Conservation (phyloP, 1,284 basidiomycete species). For the Vanrija pseudolonga region DNA sequence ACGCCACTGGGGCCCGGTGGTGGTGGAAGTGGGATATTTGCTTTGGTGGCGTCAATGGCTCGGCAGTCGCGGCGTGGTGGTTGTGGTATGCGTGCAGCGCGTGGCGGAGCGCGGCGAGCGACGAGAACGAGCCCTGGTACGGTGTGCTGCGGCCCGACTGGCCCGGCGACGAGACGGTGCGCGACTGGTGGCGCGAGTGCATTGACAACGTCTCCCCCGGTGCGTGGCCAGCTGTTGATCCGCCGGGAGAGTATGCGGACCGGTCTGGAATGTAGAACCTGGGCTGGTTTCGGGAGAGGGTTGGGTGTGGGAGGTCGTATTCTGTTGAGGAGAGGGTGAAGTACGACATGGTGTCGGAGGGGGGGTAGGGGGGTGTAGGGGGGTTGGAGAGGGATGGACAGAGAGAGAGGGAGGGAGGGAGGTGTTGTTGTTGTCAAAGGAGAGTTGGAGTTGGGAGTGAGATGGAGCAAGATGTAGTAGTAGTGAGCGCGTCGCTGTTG, state of each 20-base stretch:
- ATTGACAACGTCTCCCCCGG: constrained; percentile 8
- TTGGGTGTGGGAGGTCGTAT: constrained; percentile 19
- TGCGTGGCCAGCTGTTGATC: constrained; percentile 1
- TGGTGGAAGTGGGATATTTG: neutral
- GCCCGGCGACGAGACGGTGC: neutral
- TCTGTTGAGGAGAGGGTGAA: constrained; percentile 15
- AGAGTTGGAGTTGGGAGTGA: too few species aligned
- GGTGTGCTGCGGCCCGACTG: constrained; percentile 14
- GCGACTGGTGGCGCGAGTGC: constrained; percentile 17
- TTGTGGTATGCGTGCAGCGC: constrained; percentile 20
- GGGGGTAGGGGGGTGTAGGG: too few species aligned
- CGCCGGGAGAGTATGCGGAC: constrained; percentile 10
- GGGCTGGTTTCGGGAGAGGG: constrained; percentile 18
- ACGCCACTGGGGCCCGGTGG: neutral
- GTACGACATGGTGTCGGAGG: constrained; percentile 12
- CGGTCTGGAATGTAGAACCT: constrained; percentile 25
- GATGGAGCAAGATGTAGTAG: too few species aligned
- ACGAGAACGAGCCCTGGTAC: constrained; percentile 10
- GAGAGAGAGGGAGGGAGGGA: too few species aligned
- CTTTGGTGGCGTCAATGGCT: neutral
- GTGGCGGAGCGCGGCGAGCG: constrained; percentile 16
- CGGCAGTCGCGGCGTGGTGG: neutral
- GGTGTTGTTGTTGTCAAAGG: too few species aligned
- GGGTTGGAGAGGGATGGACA: too few species aligned
- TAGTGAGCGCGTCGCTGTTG: too few species aligned